Base-by-base conservation (phyloP, 306 rosid genomes). In the Luffa aegyptiaca region DNA sequence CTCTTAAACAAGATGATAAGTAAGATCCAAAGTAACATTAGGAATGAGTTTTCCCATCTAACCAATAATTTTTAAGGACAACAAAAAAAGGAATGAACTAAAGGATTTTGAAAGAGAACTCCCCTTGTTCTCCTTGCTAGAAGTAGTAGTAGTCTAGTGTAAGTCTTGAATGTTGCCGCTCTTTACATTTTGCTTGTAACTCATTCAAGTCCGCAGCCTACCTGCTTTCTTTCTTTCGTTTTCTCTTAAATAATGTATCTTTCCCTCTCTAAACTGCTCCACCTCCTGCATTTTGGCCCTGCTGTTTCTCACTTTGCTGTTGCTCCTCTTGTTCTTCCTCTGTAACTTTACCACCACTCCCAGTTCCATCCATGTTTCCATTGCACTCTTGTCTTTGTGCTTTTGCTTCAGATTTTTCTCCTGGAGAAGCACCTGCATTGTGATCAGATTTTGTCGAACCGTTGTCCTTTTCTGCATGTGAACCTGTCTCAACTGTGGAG, bases 101-200 rank as follows among this genome's bases (percentile, higher is more conserved):
- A 84, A 85, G 80, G 88, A 88, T 89, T 85, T 77, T 85, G 61
- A 81, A 53, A 83, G 51, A 80, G 82, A 88, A 88, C 81, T 84
- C 77, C 88, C 85, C 87, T 82, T 49, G 82, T 83, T 85, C 88
- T 88, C 84, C 91, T 79, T 61, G 72, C 61, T 51, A 81, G 64
- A 76, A 85, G 75, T 21, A 61, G 73, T 48, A 83, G 49, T 79
- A 85, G 12, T 84, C 84, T 88, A 75, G 72, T 75, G 74, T 79
- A 61, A 0, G 21, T 81, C 84, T 80, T 63, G 26, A 87, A 56
- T 85, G 89, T 85, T 83, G 86, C 96, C 89, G 96, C 92, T 80
- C 85, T 94, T 88, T 94, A 92, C 97, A 94, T 86, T 88, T 88
- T 86, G 86, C 85, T 81, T 33, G 37, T 21, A 80, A 88, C 93